A percentile compares a stretch with the other conserved stretches of the same genome.
Conservation (phyloP, 768 basidiomycete genomes). For the Arthromyces matolae region DNA sequence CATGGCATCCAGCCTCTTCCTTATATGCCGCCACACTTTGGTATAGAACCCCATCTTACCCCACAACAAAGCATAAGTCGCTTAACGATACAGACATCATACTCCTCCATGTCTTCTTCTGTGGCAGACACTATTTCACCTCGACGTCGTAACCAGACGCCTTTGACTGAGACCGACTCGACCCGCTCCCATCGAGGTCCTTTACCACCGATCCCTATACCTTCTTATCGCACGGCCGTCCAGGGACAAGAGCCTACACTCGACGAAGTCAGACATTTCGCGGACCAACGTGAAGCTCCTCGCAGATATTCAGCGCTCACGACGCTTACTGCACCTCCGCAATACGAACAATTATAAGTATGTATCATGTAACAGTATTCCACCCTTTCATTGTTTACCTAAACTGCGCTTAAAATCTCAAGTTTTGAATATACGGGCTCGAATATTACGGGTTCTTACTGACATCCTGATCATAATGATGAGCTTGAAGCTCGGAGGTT, state of each 20-base stretch:
- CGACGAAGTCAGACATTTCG: slow-evolving; percentile 7
- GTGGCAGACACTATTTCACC: neutral
- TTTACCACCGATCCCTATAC: slow-evolving; percentile 15
- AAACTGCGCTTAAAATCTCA: no score
- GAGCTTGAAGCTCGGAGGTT: no score
- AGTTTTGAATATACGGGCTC: no score
- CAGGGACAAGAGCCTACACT: slow-evolving; percentile 5
- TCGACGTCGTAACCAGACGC: neutral
- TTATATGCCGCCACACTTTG: neutral
- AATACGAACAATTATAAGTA: slow-evolving; percentile 14
- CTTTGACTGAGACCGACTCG: slow-evolving; percentile 9
- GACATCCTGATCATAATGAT: no score
- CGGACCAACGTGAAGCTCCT: neutral
- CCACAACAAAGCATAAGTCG: neutral
- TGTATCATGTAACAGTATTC: neutral
- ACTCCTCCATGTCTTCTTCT: slow-evolving; percentile 1
- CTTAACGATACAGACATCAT: neutral
- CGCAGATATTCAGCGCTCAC: slow-evolving; percentile 7
- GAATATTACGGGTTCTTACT: no score
- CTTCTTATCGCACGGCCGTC: slow-evolving; percentile 14
- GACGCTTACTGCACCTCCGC: slow-evolving; percentile 12
- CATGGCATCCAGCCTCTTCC: neutral
- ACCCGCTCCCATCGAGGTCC: no score
- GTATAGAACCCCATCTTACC: no score
- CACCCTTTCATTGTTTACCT: no score